phyloP scores from a whole-genome alignment of 768 basidiomycete genomes.

The Kwoniella sp. region DNA sequence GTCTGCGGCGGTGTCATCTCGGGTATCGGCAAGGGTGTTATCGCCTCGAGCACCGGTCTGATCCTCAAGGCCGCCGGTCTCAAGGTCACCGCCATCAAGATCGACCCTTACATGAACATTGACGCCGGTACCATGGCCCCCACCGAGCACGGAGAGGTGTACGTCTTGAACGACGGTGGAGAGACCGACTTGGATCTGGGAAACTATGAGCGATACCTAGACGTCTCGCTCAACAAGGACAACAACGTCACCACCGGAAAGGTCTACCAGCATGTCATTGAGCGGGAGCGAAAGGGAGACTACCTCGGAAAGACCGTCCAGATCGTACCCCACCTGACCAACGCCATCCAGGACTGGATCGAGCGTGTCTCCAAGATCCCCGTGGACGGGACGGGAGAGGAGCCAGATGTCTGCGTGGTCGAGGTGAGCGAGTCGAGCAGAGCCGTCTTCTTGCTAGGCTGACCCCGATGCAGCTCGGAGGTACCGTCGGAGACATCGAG shows the following conservation, averaged over 20 bases:
- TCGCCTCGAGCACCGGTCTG: conserved; percentile 94
- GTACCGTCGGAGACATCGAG: conserved; percentile 97
- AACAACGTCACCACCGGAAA: conserved; percentile 99
- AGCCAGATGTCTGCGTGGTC: conserved; percentile 94
- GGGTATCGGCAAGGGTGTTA: conserved; percentile 98
- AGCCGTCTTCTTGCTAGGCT: too few relatives aligned
- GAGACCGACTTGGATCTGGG: conserved; percentile 97
- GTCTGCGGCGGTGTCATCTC: conserved; percentile 95
- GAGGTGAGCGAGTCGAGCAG: too few relatives aligned
- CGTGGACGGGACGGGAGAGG: conserved; percentile 85
- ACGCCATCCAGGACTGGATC: conserved; percentile 98
- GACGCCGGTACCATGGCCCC: conserved; percentile 99
- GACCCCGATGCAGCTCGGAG: conserved; percentile 67
- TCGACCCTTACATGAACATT: conserved; percentile 99
- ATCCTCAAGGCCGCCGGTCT: conserved; percentile 90
- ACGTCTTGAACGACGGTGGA: conserved; percentile 95
- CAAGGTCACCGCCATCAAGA: conserved; percentile 98
- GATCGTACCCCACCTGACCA: conserved; percentile 93
- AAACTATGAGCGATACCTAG: conserved; percentile 96
- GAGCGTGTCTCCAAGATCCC: conserved; percentile 90
- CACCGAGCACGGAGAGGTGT: conserved; percentile 99
- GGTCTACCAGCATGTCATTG: conserved; percentile 94
- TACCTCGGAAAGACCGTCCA: conserved; percentile 97
- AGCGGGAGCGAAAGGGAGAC: conserved; percentile 66
- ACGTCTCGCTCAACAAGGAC: conserved; percentile 86